Conservation (phyloP, 2,329 filamentous ascomycete genomes). For the Fusarium circinatum region DNA sequence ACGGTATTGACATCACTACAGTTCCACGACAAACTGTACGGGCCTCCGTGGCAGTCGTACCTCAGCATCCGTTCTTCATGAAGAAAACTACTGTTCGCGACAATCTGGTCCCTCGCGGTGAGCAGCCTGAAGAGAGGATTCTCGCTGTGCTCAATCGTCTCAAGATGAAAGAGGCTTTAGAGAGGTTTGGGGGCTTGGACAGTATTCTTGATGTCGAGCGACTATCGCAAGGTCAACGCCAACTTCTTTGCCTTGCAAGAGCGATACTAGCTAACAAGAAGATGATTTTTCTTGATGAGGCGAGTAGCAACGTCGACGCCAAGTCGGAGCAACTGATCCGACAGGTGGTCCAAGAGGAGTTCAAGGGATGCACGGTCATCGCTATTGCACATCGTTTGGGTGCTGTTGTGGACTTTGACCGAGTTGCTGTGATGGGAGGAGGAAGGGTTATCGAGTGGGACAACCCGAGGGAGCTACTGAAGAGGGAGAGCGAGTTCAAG, state of each 20-base stretch:
- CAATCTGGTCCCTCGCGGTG: conserved; percentile 58
- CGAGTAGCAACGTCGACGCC: conserved; percentile 50
- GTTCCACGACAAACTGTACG: conserved; percentile 41
- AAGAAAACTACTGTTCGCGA: conserved; percentile 56
- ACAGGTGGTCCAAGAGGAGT: conserved; percentile 46
- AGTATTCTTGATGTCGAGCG: conserved; percentile 44
- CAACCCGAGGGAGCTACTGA: conserved; percentile 10
- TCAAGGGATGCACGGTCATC: conserved; percentile 61
- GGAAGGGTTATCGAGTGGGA: conserved; percentile 27
- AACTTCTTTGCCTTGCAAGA: conserved; percentile 54
- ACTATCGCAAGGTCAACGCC: conserved; percentile 56
- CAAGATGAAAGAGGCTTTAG: background rate
- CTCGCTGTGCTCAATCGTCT: conserved; percentile 49
- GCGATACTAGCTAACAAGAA: conserved; percentile 50
- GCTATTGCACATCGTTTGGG: conserved; percentile 50
- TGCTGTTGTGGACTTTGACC: conserved; percentile 13
- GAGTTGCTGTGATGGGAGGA: conserved; percentile 16
- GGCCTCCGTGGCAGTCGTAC: conserved; percentile 53
- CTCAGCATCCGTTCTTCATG: conserved; percentile 64
- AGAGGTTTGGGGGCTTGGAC: conserved; percentile 52
- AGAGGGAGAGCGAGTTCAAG: conserved; percentile 19
- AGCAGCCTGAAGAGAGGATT: conserved; percentile 40
- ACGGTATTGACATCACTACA: conserved; percentile 51
- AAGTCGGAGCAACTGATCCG: conserved; percentile 50
- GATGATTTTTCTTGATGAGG: conserved; percentile 54